Base-by-base conservation (phyloP, 352 stramenopile genomes). In the Thalassiosira livingstoniorum region DNA sequence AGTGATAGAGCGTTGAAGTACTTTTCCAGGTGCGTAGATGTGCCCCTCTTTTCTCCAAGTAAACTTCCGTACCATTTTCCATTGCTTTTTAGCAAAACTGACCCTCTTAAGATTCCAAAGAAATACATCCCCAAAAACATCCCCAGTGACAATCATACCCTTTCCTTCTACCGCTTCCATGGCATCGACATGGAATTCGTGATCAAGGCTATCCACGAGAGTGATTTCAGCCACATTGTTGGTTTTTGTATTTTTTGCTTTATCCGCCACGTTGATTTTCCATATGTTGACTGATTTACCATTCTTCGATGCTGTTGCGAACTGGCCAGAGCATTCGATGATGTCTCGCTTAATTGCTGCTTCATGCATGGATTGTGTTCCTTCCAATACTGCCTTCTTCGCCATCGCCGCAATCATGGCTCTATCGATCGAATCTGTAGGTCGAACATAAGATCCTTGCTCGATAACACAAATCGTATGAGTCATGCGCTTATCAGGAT, bases 71-170 rank as follows among this genome's bases (percentile, higher is more conserved):
- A 69, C 53, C 60, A 62, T 69, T 18, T 64, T 68, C 69, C 69
- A 84, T 25, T 45, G 15, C 37, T 34, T 29, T 31, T 11, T 37
- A 5, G 53, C 60, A 31, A 84, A 69, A 35, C 67, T 35, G 47
- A 66, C 62, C 34, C 35, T 84, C 21, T 47, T 21, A 51, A 37
- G 47, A 21, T 45, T 18, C 71, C 71, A 86, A 29, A 82, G 47
- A 39, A 13, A 72, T 1, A 82, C 65, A 64, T 75, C 55, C 43
- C 79, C 79, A 53, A 82, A 82, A 31, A 66, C 54, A 76, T 80
- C 79, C 68, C 79, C 79, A 57, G 73, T 78, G n/a, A 86, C 23
- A 25, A 86, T 43, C 4, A 82, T 71, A n/a, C 54, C 57, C 61
- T 86, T 75, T 4, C 45, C 51, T 18, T 18, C 11, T 18, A 76